phyloP scores from a whole-genome alignment of 208 protist species.

The Leishmania braziliensis region DNA sequence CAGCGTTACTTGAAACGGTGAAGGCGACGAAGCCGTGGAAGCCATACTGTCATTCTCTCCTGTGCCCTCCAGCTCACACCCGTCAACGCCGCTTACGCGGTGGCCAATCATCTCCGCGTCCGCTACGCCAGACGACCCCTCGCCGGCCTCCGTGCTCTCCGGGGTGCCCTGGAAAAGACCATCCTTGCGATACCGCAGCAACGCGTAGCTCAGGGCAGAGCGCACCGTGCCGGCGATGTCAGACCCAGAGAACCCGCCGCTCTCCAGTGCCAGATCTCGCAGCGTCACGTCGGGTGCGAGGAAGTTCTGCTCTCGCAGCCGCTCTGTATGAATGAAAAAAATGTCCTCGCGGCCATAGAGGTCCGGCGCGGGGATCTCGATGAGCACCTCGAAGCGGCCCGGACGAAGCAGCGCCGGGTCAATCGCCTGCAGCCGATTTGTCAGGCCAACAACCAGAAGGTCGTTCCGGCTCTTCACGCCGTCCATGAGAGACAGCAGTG shows the following conservation, averaged over 20 bases:
- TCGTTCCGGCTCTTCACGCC: conserved; percentile 87
- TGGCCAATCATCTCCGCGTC: conserved; percentile 15
- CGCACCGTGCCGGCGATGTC: conserved; percentile 92
- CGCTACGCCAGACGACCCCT: neutral
- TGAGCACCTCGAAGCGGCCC: conserved; percentile 94
- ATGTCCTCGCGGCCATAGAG: conserved; percentile 82
- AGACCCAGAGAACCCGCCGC: conserved; percentile 97
- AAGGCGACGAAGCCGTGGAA: neutral
- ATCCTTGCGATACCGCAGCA: conserved; percentile 63
- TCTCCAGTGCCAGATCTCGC: conserved; percentile 87
- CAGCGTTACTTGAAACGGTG: conserved; percentile 11
- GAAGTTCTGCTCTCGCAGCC: conserved; percentile 83
- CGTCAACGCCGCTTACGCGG: conserved; percentile 13
- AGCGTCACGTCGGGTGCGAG: conserved; percentile 91
- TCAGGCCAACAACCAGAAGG: conserved; percentile 95
- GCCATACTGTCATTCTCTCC: neutral
- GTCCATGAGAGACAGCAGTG: conserved; percentile 96
- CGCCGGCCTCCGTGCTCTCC: neutral
- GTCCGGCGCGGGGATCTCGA: conserved; percentile 89
- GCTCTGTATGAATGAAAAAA: conserved; percentile 90
- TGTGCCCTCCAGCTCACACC: neutral
- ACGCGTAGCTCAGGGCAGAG: conserved; percentile 78
- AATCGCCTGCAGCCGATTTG: conserved; percentile 90
- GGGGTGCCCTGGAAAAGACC: conserved; percentile 8
- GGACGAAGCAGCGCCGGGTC: conserved; percentile 93